Percentiles rank a stretch among this genome's conserved stretches.
Conservation (phyloP, 2,329 filamentous ascomycete genomes). For the Colletotrichum eleusines region DNA sequence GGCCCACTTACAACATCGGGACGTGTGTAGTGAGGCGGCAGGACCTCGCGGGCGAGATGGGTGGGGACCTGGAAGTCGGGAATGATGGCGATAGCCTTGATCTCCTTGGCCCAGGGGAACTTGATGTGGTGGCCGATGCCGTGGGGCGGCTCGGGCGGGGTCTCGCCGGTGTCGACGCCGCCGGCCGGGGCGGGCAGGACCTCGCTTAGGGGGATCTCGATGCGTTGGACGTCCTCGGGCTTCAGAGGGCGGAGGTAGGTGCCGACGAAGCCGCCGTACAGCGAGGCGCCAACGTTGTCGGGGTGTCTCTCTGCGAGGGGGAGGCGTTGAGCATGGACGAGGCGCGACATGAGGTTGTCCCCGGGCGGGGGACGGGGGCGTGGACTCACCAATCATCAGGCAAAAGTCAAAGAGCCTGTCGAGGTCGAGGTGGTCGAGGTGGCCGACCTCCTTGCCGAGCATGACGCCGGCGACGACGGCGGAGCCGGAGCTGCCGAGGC, state of each 20-base stretch:
- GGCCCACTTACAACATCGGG: conserved; percentile 79
- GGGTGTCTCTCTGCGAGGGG: conserved; percentile 78
- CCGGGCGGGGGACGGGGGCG: too few relatives aligned
- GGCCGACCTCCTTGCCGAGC: conserved; percentile 88
- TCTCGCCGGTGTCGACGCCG: conserved; percentile 88
- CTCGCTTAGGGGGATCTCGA: conserved; percentile 94
- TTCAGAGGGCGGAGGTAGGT: conserved; percentile 95
- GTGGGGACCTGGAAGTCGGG: conserved; percentile 97
- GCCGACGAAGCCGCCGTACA: conserved; percentile 96
- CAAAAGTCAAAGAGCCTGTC: conserved; percentile 94
- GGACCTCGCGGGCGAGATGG: conserved; percentile 86
- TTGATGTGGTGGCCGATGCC: conserved; percentile 97
- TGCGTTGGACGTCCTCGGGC: conserved; percentile 88
- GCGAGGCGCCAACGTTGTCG: conserved; percentile 93
- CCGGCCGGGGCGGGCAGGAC: conserved; percentile 92
- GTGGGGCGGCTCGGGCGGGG: conserved; percentile 87
- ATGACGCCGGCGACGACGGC: conserved; percentile 97
- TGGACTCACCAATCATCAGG: conserved; percentile 85
- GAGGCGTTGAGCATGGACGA: not conserved
- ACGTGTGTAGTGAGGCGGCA: conserved; percentile 83
- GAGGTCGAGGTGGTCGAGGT: conserved; percentile 74
- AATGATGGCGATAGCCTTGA: conserved; percentile 97
- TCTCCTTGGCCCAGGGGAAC: conserved; percentile 92
- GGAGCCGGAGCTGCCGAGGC: conserved; percentile 93
- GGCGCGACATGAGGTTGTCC: too few relatives aligned